Evolutionary conservation across 2,329 filamentous ascomycete species (phyloP).

Genomic region (Lasiodiplodia sp.): DNA sequence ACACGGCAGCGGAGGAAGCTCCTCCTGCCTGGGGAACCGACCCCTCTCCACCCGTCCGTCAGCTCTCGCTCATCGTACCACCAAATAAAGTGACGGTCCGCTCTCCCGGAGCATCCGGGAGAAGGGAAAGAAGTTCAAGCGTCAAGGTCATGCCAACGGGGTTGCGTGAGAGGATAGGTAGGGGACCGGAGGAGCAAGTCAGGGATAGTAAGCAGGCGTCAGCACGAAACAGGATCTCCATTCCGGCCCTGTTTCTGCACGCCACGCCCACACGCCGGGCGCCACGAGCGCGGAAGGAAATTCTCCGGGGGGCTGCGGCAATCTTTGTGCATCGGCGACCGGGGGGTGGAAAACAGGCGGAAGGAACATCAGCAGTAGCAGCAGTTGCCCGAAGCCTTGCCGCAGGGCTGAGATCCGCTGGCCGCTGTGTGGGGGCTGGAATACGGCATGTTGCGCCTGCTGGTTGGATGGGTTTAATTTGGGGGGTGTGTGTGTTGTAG

Average conservation of each 20-base stretch:
- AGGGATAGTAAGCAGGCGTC: constrained; percentile 25
- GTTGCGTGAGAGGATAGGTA: not conserved
- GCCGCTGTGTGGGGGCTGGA: not conserved
- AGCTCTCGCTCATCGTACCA: not conserved
- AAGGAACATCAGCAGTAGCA: not conserved
- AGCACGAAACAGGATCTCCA: constrained; percentile 1
- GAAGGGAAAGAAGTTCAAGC: not conserved
- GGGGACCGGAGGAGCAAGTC: not conserved
- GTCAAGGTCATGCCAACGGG: not conserved
- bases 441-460: not conserved
- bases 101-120: not conserved
- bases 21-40: not conserved
- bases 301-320: not conserved
- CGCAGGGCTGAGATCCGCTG: not conserved
- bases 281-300: not conserved
- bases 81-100: not conserved
- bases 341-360: not conserved
- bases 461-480: constrained; percentile 4
- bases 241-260: not conserved
- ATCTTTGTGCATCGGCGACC: not conserved
- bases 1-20: not conserved
- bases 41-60: not conserved
- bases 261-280: not conserved
- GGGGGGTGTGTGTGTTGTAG: not conserved
- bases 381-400: not conserved